Evolutionary conservation across 108 stramenopile genomes (phyloP), one percentile per base, ranked within the genome.

Genomic region (Cyclotella cryptica): DNA sequence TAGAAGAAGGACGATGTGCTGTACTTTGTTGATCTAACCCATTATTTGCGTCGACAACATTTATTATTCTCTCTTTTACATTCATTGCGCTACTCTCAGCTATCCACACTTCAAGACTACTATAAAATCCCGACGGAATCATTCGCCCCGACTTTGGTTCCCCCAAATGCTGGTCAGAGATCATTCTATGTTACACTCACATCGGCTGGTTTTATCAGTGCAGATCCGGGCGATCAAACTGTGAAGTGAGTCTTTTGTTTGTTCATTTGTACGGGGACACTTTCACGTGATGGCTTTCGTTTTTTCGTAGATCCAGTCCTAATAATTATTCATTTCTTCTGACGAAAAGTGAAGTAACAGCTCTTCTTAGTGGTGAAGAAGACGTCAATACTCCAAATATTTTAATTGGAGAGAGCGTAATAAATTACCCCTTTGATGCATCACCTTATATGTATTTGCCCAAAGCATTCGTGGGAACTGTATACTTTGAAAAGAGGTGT

Each of bases 141-240:
- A 57, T 79, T 79, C 42, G 40, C 3, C 21, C 3, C 22, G 18
- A 49, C 57, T 1, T 18, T 21, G 12, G 49, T 79, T 21, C 71
- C 78, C 45, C 53, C 70, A 10, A 66, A 72, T 47, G 78, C 65
- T 15, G 78, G 78, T n/a, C 49, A 57, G 39, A 60, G 44, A 21
- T 72, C 71, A 64, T 79, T 79, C n/a, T 79, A 72, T 64, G 19
- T 79, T 51, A 72, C 62, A 41, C 14, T 71, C 2, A 43, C 6
- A 22, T 26, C 53, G 3, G 1, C 52, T 18, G 63, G 51, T 35
- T 58, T 66, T 45, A 9, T 66, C 46, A 21, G 4, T 41, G 28
- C 27, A 65, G 29, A 65, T 8, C 15, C 35, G 13, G 21, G 10
- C 17, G 19, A 22, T 13, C 22, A 39, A n/a, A 45, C 6, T 0